Evolutionary conservation across 1,284 basidiomycete species (phyloP).

Genomic region (Pseudozyma thailandica): DNA sequence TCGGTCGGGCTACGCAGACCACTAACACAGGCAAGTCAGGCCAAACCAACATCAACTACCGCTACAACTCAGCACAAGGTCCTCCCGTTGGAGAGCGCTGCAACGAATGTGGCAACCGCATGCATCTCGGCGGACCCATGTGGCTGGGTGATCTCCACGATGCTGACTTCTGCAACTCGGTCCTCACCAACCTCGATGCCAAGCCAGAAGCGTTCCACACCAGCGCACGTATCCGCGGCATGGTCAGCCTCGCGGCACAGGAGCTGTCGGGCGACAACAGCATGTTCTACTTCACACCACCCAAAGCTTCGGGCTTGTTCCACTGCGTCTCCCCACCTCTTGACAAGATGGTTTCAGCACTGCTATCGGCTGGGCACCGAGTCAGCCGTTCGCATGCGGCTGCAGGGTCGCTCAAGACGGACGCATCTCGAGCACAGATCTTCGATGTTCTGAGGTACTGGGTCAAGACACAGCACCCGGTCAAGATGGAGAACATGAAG

Average conservation of each 20-base stretch:
- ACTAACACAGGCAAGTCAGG: slow-evolving; percentile 52
- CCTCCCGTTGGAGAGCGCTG: slow-evolving; percentile 78
- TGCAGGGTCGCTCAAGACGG: slow-evolving; percentile 90
- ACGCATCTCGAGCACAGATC: slow-evolving; percentile 78
- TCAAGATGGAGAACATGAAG: slow-evolving; percentile 76
- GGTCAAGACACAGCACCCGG: slow-evolving; percentile 76
- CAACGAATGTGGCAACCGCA: slow-evolving; percentile 77
- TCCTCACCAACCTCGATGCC: slow-evolving; percentile 77
- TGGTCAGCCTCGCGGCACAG: slow-evolving; percentile 89
- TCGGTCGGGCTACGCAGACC: slow-evolving; percentile 51
- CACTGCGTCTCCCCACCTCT: slow-evolving; percentile 72
- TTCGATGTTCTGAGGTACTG: slow-evolving; percentile 86
- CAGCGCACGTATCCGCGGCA: slow-evolving; percentile 86
- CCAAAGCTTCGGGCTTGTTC: slow-evolving; percentile 82
- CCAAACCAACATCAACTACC: slow-evolving; percentile 68
- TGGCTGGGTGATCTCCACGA: slow-evolving; percentile 92
- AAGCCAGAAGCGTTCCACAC: slow-evolving; percentile 78
- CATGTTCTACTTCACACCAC: slow-evolving; percentile 92
- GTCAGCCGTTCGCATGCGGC: slow-evolving; percentile 90
- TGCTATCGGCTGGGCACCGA: slow-evolving; percentile 84
- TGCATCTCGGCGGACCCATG: slow-evolving; percentile 85
- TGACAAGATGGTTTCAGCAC: slow-evolving; percentile 75
- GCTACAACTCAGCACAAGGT: slow-evolving; percentile 75
- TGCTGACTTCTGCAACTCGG: slow-evolving; percentile 77
- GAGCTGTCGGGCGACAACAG: slow-evolving; percentile 73